Base-by-base conservation (phyloP, 176 grass and related monocot genomes). In the sorghum (Sorghum bicolor) region DNA sequence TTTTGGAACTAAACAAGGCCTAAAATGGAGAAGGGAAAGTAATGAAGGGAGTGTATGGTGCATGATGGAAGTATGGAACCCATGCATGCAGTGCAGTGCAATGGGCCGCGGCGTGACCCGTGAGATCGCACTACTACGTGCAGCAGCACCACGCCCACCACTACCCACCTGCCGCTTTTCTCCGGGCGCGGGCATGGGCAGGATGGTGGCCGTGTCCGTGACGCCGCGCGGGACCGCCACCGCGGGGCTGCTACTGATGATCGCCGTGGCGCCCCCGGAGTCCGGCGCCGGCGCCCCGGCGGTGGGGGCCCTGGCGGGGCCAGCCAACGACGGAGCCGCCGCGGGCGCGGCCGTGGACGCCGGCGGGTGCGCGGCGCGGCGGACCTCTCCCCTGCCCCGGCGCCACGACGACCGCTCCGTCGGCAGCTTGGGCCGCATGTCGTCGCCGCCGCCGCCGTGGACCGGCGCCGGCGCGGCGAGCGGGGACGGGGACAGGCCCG, bases 201-300 rank as follows among this genome's bases (percentile, higher is more conserved):
- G 86, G 69, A 98, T 90, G 76, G 96, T 87, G 67, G 91, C 87
- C 22, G 96, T 92, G 79, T 94, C 96, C 28, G 91, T 98, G 25
- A 96, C 89, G 6, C 89, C 93, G 62, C 85, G 84, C 9, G 96
- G 96, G 17, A 98, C 67, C 14, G 93, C 81, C 83, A 98, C 96
- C 17, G 96, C 93, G 1, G 96, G 96, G 75, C 88, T 98, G 83
- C 93, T 98, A 38, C 38, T 85, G 74, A 98, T 96, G 83, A 83
- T 85, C 31, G 93, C 88, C 26, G 92, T 33, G 10, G 37, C 68
- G 22, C 80, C 33, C 4, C 65, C 85, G 26, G 86, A 29, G 28
- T 83, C 91, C 43, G 87, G 57, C 37, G 84, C 82, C 16, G 90
- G 85, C 45, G 82, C 75, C 11, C 52, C 64, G 1, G 85, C 53